Base-by-base conservation (phyloP, 176 grass and related monocot species). In the Triticum urartu region DNA sequence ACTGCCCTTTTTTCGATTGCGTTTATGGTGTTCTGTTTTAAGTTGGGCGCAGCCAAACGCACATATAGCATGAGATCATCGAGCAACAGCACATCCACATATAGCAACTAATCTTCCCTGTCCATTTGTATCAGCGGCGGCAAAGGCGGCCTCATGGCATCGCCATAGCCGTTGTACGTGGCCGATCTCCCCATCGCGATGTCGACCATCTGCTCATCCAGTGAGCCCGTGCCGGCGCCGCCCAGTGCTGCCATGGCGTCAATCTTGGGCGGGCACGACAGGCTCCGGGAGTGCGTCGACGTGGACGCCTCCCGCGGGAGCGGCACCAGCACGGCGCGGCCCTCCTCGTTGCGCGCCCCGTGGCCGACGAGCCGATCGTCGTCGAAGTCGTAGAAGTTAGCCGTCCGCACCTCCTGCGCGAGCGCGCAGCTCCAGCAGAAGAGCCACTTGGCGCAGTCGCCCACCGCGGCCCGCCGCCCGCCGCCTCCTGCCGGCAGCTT, bases 401-500 rank as follows among this genome's bases (percentile, higher is more conserved):
- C 92, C 30, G 97, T 99, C 12, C 97, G 78, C 40, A 96, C 94
- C 87, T 99, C 97, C 92, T 99, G 94, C 75, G 97, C 92, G 50
- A 99, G 79, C 59, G 94, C 91, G 84, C 94, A 99, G 58, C 88
- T 81, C 90, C 92, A 96, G 84, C 97, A 99, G 77, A 94, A 96
- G 15, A 96, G 83, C 97, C 97, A 99, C 68, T 79, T 95, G 80
- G 79, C 39, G 34, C 90, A 99, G 82, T 99, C 97, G 5, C 77
- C 69, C 26, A 90, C 87, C 7, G 90, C 87, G 0, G 92, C 83
- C 30, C 81, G 67, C 4, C 68, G 24, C 20, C 38, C 14, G 28
- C 74, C 30, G 1, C 77, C 21, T 4, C 79, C 89, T 3, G 77
- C 76, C 3, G 94, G 94, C 21, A 99, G 85, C 83, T 96, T 99